Percentiles rank a stretch among this genome's conserved stretches.
phyloP scores from a whole-genome alignment of 225 moss, liverwort and hornwort genomes.

The Rhytidiadelphus loreus region DNA sequence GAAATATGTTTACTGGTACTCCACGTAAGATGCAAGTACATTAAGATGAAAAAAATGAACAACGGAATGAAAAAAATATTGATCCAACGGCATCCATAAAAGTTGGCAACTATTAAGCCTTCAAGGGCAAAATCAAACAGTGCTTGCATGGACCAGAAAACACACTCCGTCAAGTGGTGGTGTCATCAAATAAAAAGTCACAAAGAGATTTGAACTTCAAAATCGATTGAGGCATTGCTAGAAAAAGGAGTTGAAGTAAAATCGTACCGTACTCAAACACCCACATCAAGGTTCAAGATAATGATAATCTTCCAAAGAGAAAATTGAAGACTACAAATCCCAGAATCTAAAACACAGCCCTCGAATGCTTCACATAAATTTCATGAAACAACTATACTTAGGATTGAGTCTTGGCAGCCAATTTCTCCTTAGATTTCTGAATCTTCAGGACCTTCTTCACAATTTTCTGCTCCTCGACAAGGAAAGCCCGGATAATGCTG shows the following conservation, averaged over 20 bases:
- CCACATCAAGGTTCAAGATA: not conserved
- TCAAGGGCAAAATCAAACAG: not conserved
- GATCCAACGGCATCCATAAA: not conserved
- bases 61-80: not conserved
- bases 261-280: not conserved
- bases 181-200: not conserved
- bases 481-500: conserved; percentile 46
- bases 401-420: conserved; percentile 26
- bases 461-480: conserved; percentile 55
- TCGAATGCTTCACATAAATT: not conserved
- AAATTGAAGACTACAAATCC: not conserved
- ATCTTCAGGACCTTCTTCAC: conserved; percentile 55
- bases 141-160: not conserved
- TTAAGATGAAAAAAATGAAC: not conserved
- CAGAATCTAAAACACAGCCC: not conserved
- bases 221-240: not conserved
- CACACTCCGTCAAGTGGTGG: not conserved
- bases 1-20: no score
- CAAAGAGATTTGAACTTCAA: not conserved
- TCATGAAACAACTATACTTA: not conserved
- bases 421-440: conserved; percentile 49
- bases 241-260: not conserved
- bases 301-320: not conserved
- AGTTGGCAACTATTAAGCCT: not conserved
- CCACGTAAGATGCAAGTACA: not conserved